Conservation (phyloP, 2,329 filamentous ascomycete species). For the Dendryphion nanum region DNA sequence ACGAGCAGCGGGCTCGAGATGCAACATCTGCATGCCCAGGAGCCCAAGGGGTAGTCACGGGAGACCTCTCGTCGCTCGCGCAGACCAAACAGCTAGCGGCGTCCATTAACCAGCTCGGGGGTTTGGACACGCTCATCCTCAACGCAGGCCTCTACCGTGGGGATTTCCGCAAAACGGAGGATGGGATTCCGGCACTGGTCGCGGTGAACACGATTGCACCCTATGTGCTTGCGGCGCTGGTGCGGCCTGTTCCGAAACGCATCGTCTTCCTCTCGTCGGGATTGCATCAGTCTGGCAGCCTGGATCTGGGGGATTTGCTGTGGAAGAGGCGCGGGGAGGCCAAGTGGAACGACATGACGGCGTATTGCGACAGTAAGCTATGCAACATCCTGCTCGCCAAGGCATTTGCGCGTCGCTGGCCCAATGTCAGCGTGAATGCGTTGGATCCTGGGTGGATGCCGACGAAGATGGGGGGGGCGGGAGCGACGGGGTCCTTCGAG, state of each 20-base stretch:
- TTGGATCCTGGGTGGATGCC: conserved; percentile 56
- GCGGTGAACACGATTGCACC: conserved; percentile 59
- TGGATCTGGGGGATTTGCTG: too few species aligned
- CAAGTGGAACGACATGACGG: too few species aligned
- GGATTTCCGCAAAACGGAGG: conserved; percentile 43
- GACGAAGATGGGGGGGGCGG: conserved; percentile 54
- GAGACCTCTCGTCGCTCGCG: conserved; percentile 51
- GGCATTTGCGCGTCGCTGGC: conserved; percentile 51
- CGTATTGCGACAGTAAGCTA: conserved; percentile 57
- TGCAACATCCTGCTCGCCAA: conserved; percentile 57
- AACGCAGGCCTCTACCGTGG: conserved; percentile 55
- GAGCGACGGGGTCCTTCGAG: conserved; percentile 50
- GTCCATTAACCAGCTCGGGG: conserved; percentile 49
- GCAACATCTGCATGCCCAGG: conserved; percentile 47
- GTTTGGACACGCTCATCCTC: conserved; percentile 58
- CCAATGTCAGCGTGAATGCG: conserved; percentile 46
- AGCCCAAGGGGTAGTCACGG: conserved; percentile 48
- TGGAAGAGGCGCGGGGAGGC: too few species aligned
- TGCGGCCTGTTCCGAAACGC: conserved; percentile 50
- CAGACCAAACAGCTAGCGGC: conserved; percentile 53
- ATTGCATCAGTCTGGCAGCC: too few species aligned
- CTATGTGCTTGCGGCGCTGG: conserved; percentile 55
- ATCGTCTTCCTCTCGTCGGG: conserved; percentile 54
- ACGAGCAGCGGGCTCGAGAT: conserved; percentile 48
- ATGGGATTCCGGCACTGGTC: conserved; percentile 52